Evolutionary conservation across 345 rosid species (phyloP).

Genomic region (Pistacia atlantica): DNA sequence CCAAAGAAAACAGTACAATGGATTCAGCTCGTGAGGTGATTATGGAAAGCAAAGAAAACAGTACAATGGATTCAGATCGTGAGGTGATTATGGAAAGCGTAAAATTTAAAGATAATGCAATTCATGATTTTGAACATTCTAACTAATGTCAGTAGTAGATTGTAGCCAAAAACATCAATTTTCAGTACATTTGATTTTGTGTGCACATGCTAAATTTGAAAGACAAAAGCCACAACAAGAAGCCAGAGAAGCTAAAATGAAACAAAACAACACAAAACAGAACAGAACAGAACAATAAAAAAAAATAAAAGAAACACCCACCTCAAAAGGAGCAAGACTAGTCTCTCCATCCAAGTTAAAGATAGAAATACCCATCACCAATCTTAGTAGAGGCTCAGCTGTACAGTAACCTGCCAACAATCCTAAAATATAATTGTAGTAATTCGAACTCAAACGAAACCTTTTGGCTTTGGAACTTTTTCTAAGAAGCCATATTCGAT

Average conservation of each 20-base stretch:
- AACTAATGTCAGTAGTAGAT: not conserved
- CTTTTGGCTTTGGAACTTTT: constrained; percentile 54
- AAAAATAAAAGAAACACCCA: constrained; percentile 18
- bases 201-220: not conserved
- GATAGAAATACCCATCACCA: constrained; percentile 65
- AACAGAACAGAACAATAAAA: not conserved
- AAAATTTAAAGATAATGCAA: not conserved
- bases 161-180: not conserved
- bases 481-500: constrained; percentile 69
- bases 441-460: constrained; percentile 63
- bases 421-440: constrained; percentile 58
- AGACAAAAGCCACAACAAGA: not conserved
- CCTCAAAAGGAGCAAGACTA: constrained; percentile 83
- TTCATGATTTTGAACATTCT: not conserved
- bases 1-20: not conserved
- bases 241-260: not conserved
- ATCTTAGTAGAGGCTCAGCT: constrained; percentile 74
- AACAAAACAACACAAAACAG: too few relatives aligned
- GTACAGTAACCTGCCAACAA: constrained; percentile 66
- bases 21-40: not conserved
- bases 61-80: not conserved
- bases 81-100: not conserved
- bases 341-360: constrained; percentile 60
- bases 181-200: not conserved
- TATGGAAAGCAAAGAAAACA: not conserved